Evolutionary conservation across 1,284 basidiomycete genomes (phyloP), one percentile per base, ranked within the genome.

Genomic region (Pseudozyma sp.): DNA sequence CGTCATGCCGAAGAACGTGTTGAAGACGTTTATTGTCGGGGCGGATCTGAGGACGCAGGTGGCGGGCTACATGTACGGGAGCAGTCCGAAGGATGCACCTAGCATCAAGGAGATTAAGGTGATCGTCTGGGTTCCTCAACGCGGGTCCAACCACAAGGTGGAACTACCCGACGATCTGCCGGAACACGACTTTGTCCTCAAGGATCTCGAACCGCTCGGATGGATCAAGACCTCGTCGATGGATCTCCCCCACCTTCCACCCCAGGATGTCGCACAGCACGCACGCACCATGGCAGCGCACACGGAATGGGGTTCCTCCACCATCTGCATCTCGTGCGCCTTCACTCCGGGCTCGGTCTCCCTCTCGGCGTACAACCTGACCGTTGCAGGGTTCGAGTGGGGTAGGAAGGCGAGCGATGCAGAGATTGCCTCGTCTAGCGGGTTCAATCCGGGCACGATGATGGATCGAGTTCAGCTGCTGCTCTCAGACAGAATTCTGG

Each of bases 21-120:
- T 99, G 48, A 92, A 93, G 62, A 92, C 94, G 10, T 98, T 99
- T 86, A 93, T 99, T 80, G 90, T 92, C 53, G 92, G 93, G 29
- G 90, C 94, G 29, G 97, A 99, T 86, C 88, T 99, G 50, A 92
- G 97, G 47, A 97, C 97, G 1, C 96, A 98, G 86, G 93, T 97
- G 44, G 94, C 94, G 0, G 96, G 91, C 0, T 97, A 91, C 88
- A 85, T 99, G 69, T 99, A 97, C 84, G 97, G 97, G 70, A 88
- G 88, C 10, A 95, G 93, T 19, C 96, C 97, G 7, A 89, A 93
- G 1, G 95, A 99, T 86, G 98, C 98, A 88, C 92, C 93, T 75
- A 94, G 96, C 85, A 97, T 99, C 75, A 97, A 98, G 87, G 97
- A 99, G 87, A 92, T 99, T 86, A 97, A 96, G 88, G 94, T 94